Base-by-base conservation (phyloP, 192 early-diverging fungal genomes). In the Podila horticola region DNA sequence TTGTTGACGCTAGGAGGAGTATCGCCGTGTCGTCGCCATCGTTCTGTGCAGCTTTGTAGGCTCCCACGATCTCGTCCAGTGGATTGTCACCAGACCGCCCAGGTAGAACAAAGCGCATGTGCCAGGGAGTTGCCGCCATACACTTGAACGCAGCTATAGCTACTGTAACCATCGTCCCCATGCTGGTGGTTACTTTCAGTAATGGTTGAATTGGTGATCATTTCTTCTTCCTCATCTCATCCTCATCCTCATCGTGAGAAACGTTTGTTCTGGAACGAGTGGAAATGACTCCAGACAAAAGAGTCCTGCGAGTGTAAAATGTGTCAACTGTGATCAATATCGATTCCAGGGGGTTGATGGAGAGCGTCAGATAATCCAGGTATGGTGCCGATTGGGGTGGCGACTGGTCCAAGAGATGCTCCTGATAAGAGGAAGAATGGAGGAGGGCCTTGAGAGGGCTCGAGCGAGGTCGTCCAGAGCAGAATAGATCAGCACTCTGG, bases 261-360 rank as follows among this genome's bases (percentile, higher is more conserved):
- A 68, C 34, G 24, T 57, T 17, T 69, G 45, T 55, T 74, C 73
- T 64, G 73, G 73, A 9, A 74, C 60, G 30, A 74, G 58, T 17
- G 73, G 66, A 31, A 74, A 68, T 24, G 30, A 48, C 51, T 74
- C 73, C 30, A 74, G 45, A 12, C 52, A 50, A 45, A 74, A 69
- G 11, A 45, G 38, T 8, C 73, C 73, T 1, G 34, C 64, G 28
- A 69, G 41, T 5, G 73, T 74, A 36, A 74, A 24, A 2, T 58
- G 62, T 15, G 58, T 74, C 36, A 74, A 58, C 17, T 64, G 50
- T 24, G 73, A 67, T 8, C 66, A 49, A 30, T 67, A 36, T 2
- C 52, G 38, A 19, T 67, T 20, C 1, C 31, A 61, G 9, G 34
- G 20, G 26, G 5, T n/a, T 19, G 30, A 28, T 28, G 71, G 36